Evolutionary conservation across 257 asterid species (phyloP).

Genomic region (Ocimum tenuiflorum): DNA sequence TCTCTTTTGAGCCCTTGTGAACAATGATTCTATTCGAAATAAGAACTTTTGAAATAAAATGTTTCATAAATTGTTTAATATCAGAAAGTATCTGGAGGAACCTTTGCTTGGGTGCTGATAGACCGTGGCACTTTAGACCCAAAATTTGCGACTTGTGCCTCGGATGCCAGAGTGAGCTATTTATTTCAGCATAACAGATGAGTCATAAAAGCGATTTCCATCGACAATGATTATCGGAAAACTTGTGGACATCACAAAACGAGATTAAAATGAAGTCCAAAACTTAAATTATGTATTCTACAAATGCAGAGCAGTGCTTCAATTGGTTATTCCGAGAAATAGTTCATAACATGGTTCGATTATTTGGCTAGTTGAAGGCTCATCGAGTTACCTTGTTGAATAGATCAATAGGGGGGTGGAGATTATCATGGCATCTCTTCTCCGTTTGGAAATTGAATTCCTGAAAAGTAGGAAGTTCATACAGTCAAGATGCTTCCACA

Average conservation of each 20-base stretch:
- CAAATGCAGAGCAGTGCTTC: no score
- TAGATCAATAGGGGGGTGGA: slow-evolving; percentile 71
- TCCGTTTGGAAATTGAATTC: slow-evolving; percentile 70
- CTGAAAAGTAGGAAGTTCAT: slow-evolving; percentile 27
- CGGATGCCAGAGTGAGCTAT: slow-evolving; percentile 74
- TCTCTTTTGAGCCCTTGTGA: slow-evolving; percentile 90
- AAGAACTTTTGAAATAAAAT: slow-evolving; percentile 17
- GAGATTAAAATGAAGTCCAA: no score
- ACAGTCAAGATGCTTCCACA: not conserved
- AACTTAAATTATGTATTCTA: no score
- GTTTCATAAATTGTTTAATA: not conserved
- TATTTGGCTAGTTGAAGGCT: not conserved
- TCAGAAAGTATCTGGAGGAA: slow-evolving; percentile 22
- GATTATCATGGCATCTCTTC: slow-evolving; percentile 57
- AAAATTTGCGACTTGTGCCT: slow-evolving; percentile 32
- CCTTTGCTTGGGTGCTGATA: slow-evolving; percentile 40
- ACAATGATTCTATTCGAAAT: slow-evolving; percentile 34
- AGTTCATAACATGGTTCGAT: not conserved
- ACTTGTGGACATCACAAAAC: not conserved
- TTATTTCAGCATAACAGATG: slow-evolving; percentile 25
- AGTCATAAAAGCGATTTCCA: no score
- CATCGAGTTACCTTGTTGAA: slow-evolving; percentile 59
- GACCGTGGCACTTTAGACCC: slow-evolving; percentile 36
- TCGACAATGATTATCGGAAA: not conserved
- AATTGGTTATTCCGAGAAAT: no score